Conservation (phyloP, 2,329 filamentous ascomycete species). For the Fusarium chuoi region DNA sequence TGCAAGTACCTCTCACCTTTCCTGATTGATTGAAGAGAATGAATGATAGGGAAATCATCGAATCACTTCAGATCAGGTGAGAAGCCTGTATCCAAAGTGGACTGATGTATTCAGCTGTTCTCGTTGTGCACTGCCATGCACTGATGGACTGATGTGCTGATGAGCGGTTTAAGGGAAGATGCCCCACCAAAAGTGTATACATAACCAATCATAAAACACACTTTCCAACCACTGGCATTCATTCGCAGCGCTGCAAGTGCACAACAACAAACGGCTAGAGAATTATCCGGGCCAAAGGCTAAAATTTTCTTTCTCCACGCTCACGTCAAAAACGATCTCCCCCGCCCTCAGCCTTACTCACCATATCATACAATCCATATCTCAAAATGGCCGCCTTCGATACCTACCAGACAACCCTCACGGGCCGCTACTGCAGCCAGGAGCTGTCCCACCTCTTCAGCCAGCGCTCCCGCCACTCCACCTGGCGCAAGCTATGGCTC, state of each 20-base stretch:
- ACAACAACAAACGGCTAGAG: not conserved
- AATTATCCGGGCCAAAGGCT: not conserved
- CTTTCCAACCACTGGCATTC: not conserved
- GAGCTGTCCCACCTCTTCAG: conserved; percentile 25
- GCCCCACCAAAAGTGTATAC: fast-evolving
- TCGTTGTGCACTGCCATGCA: not conserved
- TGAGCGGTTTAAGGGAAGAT: not conserved
- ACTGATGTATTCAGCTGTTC: not conserved
- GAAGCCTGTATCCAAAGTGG: not conserved
- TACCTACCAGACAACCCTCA: conserved; percentile 18
- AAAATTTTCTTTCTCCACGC: not conserved
- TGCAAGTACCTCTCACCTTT: too few species aligned
- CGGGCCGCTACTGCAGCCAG: conserved; percentile 19
- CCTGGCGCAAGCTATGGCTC: conserved; percentile 34
- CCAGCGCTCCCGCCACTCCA: conserved; percentile 22
- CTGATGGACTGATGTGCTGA: not conserved
- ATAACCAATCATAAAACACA: not conserved
- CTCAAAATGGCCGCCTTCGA: conserved; percentile 9
- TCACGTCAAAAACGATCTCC: not conserved
- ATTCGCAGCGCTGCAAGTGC: not conserved
- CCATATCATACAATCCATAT: too few species aligned
- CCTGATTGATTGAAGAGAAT: fast-evolving
- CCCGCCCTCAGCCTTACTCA: not conserved
- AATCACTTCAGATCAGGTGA: not conserved
- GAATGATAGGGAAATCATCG: fast-evolving